Evolutionary conservation across 495 filamentous ascomycete genomes (phyloP).

Genomic region (Neurospora sp.): DNA sequence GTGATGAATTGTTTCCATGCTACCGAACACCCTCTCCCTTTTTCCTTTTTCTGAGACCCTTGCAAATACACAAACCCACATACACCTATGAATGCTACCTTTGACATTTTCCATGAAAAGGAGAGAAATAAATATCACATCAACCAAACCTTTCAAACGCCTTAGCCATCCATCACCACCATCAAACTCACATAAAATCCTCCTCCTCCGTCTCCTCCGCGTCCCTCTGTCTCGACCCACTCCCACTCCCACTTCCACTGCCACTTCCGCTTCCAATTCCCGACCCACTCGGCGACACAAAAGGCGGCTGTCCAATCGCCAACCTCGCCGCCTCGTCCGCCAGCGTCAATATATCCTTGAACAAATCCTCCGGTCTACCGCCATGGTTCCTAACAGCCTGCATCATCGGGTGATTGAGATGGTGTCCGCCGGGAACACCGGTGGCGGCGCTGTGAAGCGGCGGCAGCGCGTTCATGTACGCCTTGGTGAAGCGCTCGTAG

Average conservation of each 20-base stretch:
- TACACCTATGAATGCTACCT: neutral
- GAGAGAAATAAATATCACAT: too few species aligned
- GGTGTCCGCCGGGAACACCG: neutral
- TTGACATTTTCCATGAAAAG: too few species aligned
- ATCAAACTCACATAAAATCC: slow-evolving; percentile 26
- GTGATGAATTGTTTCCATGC: too few species aligned
- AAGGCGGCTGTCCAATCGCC: slow-evolving; percentile 10
- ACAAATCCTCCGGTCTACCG: slow-evolving; percentile 22
- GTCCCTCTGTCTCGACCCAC: slow-evolving; percentile 10
- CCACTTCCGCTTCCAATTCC: neutral
- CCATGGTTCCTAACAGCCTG: neutral
- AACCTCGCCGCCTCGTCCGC: slow-evolving; percentile 28
- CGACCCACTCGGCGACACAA: neutral
- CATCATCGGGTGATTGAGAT: neutral
- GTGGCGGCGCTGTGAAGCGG: slow-evolving; percentile 5
- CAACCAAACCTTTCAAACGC: neutral
- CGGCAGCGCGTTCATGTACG: slow-evolving; percentile 10
- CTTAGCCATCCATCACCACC: neutral
- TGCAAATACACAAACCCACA: neutral
- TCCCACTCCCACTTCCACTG: neutral
- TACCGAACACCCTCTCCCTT: too few species aligned
- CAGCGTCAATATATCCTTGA: slow-evolving; percentile 31
- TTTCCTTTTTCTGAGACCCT: too few species aligned
- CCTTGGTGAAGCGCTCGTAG: neutral
- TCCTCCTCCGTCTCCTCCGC: slow-evolving; percentile 38